A percentile compares a stretch with the other conserved stretches of the same genome.
phyloP scores from a whole-genome alignment of 768 basidiomycete genomes.

The Rhizopogon rudus region DNA sequence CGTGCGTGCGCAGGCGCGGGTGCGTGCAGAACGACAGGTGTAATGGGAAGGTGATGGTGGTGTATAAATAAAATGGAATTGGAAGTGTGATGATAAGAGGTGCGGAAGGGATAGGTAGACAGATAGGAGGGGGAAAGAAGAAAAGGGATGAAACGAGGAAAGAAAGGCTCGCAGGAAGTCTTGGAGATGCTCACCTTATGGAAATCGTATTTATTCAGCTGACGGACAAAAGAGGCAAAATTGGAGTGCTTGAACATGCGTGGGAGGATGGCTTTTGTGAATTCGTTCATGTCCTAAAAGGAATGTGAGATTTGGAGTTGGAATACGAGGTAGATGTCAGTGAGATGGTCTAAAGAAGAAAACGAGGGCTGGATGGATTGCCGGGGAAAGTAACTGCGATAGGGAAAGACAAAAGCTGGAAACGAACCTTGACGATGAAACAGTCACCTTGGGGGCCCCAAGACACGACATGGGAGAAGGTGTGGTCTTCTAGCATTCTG shows the following conservation, averaged over 20 bases:
- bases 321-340: background rate
- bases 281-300: slow-evolving; percentile 85
- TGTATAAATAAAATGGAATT: background rate
- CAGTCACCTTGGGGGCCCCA: slow-evolving; percentile 85
- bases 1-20: background rate
- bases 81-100: too few species aligned
- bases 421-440: slow-evolving; percentile 78
- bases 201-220: slow-evolving; percentile 95
- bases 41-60: background rate
- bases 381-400: background rate
- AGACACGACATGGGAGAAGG: slow-evolving; percentile 67
- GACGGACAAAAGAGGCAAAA: slow-evolving; percentile 88
- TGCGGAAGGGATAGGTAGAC: background rate
- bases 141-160: slow-evolving; percentile 6
- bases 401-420: background rate
- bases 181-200: slow-evolving; percentile 65
- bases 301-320: slow-evolving; percentile 8
- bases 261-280: slow-evolving; percentile 86
- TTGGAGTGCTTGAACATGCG: slow-evolving; percentile 95
- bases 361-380: slow-evolving; percentile 1
- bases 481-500: slow-evolving; percentile 86
- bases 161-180: slow-evolving; percentile 3
- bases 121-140: background rate
- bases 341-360: background rate
- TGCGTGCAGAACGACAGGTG: background rate